A percentile compares a stretch with the other conserved stretches of the same genome.
Evolutionary conservation across 352 stramenopile genomes (phyloP).

Genomic region (Halophytophthora batemanensis): DNA sequence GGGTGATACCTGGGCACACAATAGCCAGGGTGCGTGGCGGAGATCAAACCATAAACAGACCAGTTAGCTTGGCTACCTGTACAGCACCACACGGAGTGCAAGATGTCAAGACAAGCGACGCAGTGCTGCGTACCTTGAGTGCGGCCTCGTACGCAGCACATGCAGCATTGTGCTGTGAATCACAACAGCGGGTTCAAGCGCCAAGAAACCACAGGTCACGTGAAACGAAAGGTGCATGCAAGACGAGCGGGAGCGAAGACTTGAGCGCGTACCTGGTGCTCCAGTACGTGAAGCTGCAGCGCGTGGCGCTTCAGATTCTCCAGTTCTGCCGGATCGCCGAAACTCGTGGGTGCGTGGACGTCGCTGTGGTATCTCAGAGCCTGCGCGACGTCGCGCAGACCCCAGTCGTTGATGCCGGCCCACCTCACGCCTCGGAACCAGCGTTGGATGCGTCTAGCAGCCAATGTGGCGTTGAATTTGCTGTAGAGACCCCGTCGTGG

Average conservation of each 20-base stretch:
- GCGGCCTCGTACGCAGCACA: slow-evolving; percentile 44
- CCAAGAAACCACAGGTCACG: background rate
- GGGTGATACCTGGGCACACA: slow-evolving; percentile 21
- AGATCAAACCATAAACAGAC: no score
- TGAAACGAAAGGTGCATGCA: background rate
- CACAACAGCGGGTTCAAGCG: background rate
- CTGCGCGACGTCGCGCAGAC: slow-evolving; percentile 26
- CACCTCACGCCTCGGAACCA: slow-evolving; percentile 57
- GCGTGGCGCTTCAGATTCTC: slow-evolving; percentile 37
- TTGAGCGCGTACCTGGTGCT: slow-evolving; percentile 38
- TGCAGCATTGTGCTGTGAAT: slow-evolving; percentile 58
- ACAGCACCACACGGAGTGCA: background rate
- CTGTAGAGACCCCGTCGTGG: slow-evolving; percentile 37
- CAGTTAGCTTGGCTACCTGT: background rate
- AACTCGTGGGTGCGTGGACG: slow-evolving; percentile 9
- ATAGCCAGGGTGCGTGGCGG: slow-evolving; percentile 3
- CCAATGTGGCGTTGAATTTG: slow-evolving; percentile 32
- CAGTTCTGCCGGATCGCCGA: slow-evolving; percentile 16
- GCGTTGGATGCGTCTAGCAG: slow-evolving; percentile 36
- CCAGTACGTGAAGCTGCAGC: slow-evolving; percentile 44
- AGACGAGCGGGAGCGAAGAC: background rate
- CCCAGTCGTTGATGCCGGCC: slow-evolving; percentile 44
- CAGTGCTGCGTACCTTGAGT: slow-evolving; percentile 34
- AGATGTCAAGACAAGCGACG: background rate
- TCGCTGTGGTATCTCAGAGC: slow-evolving; percentile 43